phyloP scores from a whole-genome alignment of 495 filamentous ascomycete species.

The Trichoderma reesei region DNA sequence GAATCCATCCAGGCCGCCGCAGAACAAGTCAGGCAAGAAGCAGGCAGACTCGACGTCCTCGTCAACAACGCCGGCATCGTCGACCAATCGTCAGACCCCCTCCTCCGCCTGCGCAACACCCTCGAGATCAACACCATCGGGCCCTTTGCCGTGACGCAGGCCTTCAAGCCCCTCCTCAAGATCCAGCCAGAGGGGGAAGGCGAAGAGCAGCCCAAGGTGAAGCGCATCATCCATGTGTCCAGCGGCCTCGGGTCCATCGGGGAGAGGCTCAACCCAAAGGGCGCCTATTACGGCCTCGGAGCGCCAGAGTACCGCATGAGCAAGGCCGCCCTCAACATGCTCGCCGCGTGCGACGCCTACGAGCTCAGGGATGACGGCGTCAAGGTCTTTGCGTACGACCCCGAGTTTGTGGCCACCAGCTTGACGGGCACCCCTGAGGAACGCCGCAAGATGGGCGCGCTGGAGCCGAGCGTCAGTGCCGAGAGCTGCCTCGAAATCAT shows the following conservation, averaged over 20 bases:
- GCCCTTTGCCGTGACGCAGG: constrained; percentile 33
- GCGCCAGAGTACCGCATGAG: constrained; percentile 39
- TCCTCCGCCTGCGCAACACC: constrained; percentile 22
- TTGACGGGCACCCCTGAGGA: constrained; percentile 29
- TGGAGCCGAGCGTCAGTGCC: constrained; percentile 27
- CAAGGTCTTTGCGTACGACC: constrained; percentile 43
- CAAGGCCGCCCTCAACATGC: constrained; percentile 55
- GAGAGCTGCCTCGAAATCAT: constrained; percentile 29
- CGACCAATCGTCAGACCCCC: constrained; percentile 16
- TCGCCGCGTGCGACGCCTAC: constrained; percentile 44
- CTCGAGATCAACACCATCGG: constrained; percentile 44
- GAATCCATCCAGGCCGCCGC: constrained; percentile 31
- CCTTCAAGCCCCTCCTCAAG: constrained; percentile 36
- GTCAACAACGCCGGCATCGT: constrained; percentile 41
- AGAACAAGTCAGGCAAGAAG: constrained; percentile 22
- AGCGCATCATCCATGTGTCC: constrained; percentile 34
- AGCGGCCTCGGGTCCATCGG: constrained; percentile 24
- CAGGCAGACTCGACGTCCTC: constrained; percentile 36
- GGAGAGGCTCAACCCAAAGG: constrained; percentile 17
- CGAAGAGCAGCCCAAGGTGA: not conserved
- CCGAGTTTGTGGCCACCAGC: constrained; percentile 42
- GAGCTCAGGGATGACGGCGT: constrained; percentile 42
- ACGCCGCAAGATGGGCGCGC: constrained; percentile 20
- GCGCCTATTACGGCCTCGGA: constrained; percentile 16
- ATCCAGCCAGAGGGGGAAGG: not conserved